Conservation (phyloP, 2,329 filamentous ascomycete species). For the Fusarium veterinarium region DNA sequence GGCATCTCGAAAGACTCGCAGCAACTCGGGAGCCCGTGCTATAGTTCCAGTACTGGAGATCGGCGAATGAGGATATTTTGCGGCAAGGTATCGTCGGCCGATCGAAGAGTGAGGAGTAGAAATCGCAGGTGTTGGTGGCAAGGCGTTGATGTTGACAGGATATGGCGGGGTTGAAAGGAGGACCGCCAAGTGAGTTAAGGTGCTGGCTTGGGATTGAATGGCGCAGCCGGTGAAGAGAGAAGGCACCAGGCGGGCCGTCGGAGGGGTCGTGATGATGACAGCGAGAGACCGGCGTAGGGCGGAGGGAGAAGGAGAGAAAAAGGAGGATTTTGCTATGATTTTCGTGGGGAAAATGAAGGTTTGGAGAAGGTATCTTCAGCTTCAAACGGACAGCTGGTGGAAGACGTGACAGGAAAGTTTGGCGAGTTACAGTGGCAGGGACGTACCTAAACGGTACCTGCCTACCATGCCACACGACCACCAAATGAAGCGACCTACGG, state of each 20-base stretch:
- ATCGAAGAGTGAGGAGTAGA: slow-evolving; percentile 28
- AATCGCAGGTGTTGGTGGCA: slow-evolving; percentile 35
- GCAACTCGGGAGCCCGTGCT: slow-evolving; percentile 39
- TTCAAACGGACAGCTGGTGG: slow-evolving; percentile 28
- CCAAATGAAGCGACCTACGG: slow-evolving; percentile 2
- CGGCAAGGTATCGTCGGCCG: slow-evolving; percentile 32
- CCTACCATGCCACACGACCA: slow-evolving; percentile 15
- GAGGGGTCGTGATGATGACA: slow-evolving; percentile 6
- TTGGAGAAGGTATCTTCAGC: slow-evolving; percentile 30
- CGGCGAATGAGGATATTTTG: slow-evolving; percentile 22
- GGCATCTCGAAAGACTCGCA: slow-evolving; percentile 51
- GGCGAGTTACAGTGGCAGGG: slow-evolving; percentile 35
- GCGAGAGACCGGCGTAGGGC: slow-evolving; percentile 3
- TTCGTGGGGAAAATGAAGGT: slow-evolving; percentile 10
- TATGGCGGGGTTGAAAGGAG: slow-evolving; percentile 45
- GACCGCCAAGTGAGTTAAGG: slow-evolving; percentile 15
- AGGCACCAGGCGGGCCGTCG: slow-evolving; percentile 19
- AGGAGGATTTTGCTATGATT: slow-evolving; percentile 4
- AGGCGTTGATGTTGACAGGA: slow-evolving; percentile 21
- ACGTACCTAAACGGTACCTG: slow-evolving; percentile 32
- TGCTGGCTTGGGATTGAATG: slow-evolving; percentile 23
- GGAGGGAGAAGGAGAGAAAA: slow-evolving; percentile 1
- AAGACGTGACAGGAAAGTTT: slow-evolving; percentile 40
- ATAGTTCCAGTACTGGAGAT: slow-evolving; percentile 33
- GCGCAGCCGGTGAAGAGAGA: slow-evolving; percentile 33